These are phyloP conservation scores for Xylaria telfairii DNA, from an alignment of 495 filamentous ascomycete species.

Conservation along the genomic window DNA sequence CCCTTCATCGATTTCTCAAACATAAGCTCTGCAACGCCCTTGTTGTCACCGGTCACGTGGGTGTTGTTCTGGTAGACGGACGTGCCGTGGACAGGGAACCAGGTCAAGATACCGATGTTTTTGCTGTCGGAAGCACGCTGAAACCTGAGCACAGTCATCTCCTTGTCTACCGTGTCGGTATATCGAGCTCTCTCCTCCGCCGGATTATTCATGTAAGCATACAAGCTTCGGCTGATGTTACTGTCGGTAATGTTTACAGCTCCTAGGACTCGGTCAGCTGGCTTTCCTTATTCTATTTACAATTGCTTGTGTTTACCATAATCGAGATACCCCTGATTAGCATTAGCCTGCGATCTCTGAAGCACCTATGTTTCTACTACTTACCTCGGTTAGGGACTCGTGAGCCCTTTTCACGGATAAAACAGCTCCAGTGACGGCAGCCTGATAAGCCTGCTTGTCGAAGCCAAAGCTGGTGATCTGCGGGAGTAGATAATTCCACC, in stretches of 20 bases:
- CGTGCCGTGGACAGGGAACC: slow-evolving; percentile 93
- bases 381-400: slow-evolving; percentile 70
- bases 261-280: slow-evolving; percentile 25
- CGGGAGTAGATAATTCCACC: slow-evolving; percentile 94
- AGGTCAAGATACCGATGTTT: slow-evolving; percentile 81
- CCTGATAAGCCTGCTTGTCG: slow-evolving; percentile 83
- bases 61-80: slow-evolving; percentile 93
- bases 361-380: slow-evolving; percentile 4
- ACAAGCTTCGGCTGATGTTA: slow-evolving; percentile 87
- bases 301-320: slow-evolving; percentile 39
- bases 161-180: slow-evolving; percentile 74
- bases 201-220: slow-evolving; percentile 89
- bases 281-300: background rate
- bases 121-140: slow-evolving; percentile 63
- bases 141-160: slow-evolving; percentile 84
- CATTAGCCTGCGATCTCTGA: slow-evolving; percentile 17
- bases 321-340: slow-evolving; percentile 50
- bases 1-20: slow-evolving; percentile 75
- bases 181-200: slow-evolving; percentile 77
- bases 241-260: slow-evolving; percentile 61
- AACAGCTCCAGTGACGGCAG: slow-evolving; percentile 85
- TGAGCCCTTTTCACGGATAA: slow-evolving; percentile 87
- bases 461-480: slow-evolving; percentile 92
- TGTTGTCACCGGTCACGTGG: slow-evolving; percentile 93
- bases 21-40: slow-evolving; percentile 84